Conservation (phyloP, 2,329 filamentous ascomycete species). For the Pseudogymnoascus sp. region DNA sequence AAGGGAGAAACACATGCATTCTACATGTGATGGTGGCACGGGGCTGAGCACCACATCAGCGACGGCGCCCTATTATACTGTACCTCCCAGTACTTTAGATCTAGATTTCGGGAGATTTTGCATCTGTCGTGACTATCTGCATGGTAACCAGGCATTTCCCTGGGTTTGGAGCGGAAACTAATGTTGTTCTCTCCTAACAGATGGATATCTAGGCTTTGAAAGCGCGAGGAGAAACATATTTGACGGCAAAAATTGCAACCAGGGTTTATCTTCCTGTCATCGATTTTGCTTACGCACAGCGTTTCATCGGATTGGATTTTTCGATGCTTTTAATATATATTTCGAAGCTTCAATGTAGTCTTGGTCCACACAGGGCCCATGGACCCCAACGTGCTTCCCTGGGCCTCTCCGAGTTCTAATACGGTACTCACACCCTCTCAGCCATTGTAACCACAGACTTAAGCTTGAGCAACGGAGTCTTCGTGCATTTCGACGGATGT, state of each 20-base stretch:
- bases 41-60: neutral
- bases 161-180: neutral
- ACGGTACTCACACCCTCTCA: neutral
- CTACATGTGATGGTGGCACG: conserved; percentile 6
- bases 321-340: neutral
- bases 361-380: neutral
- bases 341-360: neutral
- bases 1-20: neutral
- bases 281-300: neutral
- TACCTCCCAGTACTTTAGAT: neutral
- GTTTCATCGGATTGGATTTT: neutral
- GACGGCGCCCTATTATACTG: neutral
- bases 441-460: neutral
- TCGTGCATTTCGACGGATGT: neutral
- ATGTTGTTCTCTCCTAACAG: neutral
- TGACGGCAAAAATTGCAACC: neutral
- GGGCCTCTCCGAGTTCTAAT: neutral
- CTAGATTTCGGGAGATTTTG: neutral
- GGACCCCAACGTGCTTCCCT: neutral
- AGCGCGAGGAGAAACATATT: neutral
- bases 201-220: neutral
- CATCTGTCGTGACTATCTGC: neutral
- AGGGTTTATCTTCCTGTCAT: neutral
- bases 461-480: neutral
- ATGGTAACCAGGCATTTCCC: neutral